These are phyloP conservation scores for Ganoderma leucocontextum DNA, from an alignment of 1,284 basidiomycete genomes.

Conservation along the genomic window DNA sequence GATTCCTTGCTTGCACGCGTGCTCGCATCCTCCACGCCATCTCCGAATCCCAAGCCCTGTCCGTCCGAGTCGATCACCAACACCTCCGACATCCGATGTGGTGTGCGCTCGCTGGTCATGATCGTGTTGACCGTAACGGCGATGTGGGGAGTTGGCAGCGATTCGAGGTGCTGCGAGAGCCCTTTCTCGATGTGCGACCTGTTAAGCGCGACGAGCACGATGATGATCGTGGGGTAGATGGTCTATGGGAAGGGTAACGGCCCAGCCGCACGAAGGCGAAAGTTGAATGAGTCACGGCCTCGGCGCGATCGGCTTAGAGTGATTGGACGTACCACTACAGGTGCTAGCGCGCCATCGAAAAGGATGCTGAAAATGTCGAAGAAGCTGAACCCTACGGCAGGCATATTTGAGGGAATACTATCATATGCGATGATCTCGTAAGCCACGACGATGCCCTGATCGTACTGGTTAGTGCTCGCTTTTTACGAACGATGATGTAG, in stretches of 20 bases:
- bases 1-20: no score
- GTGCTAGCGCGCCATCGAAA: not conserved
- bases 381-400: no score
- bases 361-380: no score
- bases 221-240: slow-evolving; percentile 3
- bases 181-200: not conserved
- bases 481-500: no score
- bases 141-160: not conserved
- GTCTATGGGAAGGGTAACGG: not conserved
- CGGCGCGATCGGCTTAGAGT: no score
- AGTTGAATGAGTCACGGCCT: not conserved
- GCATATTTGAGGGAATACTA: no score
- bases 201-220: slow-evolving; percentile 1
- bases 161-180: not conserved
- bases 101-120: not conserved
- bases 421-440: not conserved
- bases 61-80: not conserved
- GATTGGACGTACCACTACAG: not conserved
- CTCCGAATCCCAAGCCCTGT: no score
- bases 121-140: not conserved
- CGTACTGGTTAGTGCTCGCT: not conserved
- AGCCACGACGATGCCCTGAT: not conserved
- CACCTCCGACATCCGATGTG: not conserved
- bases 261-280: not conserved
- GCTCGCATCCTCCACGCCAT: no score